Evolutionary conservation across 2,329 filamentous ascomycete species (phyloP), one percentile per base, ranked within the genome.

Genomic region (Pezicula radicicola): DNA sequence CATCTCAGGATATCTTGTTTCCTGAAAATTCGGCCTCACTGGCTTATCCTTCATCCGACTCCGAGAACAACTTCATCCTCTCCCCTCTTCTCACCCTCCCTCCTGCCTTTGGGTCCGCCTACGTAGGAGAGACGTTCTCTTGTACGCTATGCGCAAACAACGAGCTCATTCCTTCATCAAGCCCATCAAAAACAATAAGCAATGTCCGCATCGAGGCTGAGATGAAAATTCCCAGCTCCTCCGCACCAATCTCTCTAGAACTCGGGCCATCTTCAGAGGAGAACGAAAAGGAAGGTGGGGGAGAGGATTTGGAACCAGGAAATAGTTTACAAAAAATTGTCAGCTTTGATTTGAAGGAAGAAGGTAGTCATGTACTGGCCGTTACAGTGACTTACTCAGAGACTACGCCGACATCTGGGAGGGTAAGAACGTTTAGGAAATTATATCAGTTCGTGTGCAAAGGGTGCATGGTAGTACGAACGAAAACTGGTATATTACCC

Each of bases 81-180:
- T 79, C 78, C 33, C 83, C 83, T 1, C 76, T 85, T 49, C 80
- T 97, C 63, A 94, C 90, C 44, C 84, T 97, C 1, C 93, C 94
- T 9, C 87, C 91, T 15, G 88, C 91, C 0, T 97, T 99, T 68
- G 93, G 92, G 42, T 93, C 90, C 12, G 92, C 93, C 8, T 97
- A 97, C 68, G 93, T 97, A 18, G 94, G 94, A 62, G 92, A 97
- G 74, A 91, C 87, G 0, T 97, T 99, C 72, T 87, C 87, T 58
- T 99, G 94, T 72, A 96, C 93, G 1, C 79, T 97, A 19, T 96
- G 92, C 72, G 92, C 89, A n/a, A 97, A 96, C 75, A 93, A 97
- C 68, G 93, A 97, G 65, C 70, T 85, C 2, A 62, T 70, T 7
- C 69, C 72, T 54, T 73, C 72, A 43, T 46, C 60, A 39, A 55